phyloP scores from a whole-genome alignment of 148 eudicot genomes.

The Mesembryanthemum crystallinum region DNA sequence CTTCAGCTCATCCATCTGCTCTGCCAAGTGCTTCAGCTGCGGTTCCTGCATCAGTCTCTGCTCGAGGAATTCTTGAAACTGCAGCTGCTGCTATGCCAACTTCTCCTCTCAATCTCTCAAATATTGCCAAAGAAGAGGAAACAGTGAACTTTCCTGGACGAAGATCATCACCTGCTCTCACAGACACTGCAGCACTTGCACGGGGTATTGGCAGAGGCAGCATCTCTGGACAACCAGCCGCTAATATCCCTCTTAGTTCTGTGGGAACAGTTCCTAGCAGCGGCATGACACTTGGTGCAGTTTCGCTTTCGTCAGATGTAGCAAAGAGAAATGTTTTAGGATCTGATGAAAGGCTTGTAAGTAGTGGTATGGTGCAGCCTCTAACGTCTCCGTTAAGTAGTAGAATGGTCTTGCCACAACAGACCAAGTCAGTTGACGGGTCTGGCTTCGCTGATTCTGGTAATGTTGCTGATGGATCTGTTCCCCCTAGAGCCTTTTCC shows the following conservation, averaged over 20 bases:
- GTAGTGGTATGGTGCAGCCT: conserved; percentile 51
- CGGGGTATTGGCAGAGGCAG: conserved; percentile 64
- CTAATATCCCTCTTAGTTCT: conserved; percentile 48
- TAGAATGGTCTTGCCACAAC: conserved; percentile 43
- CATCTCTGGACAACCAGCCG: conserved; percentile 50
- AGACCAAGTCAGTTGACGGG: conserved; percentile 43
- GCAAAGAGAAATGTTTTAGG: conserved; percentile 70
- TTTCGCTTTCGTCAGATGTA: conserved; percentile 63
- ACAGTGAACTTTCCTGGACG: conserved; percentile 49
- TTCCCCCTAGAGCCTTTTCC: conserved; percentile 60
- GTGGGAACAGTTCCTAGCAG: conserved; percentile 51
- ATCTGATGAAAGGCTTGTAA: conserved; percentile 76
- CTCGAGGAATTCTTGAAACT: conserved; percentile 41
- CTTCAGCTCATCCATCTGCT: conserved; percentile 33
- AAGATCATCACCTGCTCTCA: conserved; percentile 64
- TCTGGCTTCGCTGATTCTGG: conserved; percentile 40
- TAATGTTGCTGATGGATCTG: conserved; percentile 52
- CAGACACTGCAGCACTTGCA: conserved; percentile 45
- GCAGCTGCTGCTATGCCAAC: conserved; percentile 40
- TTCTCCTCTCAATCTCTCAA: conserved; percentile 48
- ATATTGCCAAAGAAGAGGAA: conserved; percentile 70
- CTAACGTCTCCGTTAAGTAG: conserved; percentile 41
- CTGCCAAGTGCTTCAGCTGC: conserved; percentile 41
- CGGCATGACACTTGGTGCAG: conserved; percentile 46
- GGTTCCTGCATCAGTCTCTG: conserved; percentile 37